Conservation (phyloP, 352 stramenopile genomes). For the Pythium aquatile region DNA sequence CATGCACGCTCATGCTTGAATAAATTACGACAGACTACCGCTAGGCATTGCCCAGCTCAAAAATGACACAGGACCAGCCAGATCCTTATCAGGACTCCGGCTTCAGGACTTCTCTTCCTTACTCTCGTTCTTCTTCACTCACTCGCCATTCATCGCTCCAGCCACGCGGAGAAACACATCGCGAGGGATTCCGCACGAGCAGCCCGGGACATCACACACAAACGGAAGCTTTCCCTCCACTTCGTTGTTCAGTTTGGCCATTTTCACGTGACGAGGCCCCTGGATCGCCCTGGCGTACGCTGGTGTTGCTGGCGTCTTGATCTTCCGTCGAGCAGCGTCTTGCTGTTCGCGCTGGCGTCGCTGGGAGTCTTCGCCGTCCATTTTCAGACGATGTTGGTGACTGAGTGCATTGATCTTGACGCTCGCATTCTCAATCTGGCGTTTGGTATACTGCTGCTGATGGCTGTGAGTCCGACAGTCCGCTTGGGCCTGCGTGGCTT, state of each 20-base stretch:
- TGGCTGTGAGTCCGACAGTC: conserved; percentile 30
- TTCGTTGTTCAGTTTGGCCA: background rate
- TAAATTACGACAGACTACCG: background rate
- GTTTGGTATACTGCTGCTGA: conserved; percentile 42
- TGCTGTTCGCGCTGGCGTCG: conserved; percentile 1
- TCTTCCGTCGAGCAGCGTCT: conserved; percentile 6
- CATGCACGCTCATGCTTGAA: too few relatives aligned
- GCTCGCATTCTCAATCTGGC: conserved; percentile 50
- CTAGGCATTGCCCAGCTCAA: too few relatives aligned
- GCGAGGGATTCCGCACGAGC: conserved; percentile 52
- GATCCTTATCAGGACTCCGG: too few relatives aligned
- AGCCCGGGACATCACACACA: conserved; percentile 57
- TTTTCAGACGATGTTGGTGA: conserved; percentile 9
- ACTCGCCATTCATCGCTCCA: conserved; percentile 51
- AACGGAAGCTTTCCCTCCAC: conserved; percentile 19
- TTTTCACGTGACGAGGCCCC: background rate
- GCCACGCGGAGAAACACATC: conserved; percentile 57
- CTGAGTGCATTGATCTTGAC: conserved; percentile 47
- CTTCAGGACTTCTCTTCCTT: too few relatives aligned
- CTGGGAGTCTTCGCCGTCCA: background rate
- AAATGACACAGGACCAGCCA: too few relatives aligned
- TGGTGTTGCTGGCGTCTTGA: conserved; percentile 13
- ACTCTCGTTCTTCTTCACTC: background rate
- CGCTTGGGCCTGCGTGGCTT: conserved; percentile 38
- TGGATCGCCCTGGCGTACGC: conserved; percentile 18